These are phyloP conservation scores for Trypanosoma lewisi DNA, from an alignment of 208 protist species.

Conservation along the genomic window DNA sequence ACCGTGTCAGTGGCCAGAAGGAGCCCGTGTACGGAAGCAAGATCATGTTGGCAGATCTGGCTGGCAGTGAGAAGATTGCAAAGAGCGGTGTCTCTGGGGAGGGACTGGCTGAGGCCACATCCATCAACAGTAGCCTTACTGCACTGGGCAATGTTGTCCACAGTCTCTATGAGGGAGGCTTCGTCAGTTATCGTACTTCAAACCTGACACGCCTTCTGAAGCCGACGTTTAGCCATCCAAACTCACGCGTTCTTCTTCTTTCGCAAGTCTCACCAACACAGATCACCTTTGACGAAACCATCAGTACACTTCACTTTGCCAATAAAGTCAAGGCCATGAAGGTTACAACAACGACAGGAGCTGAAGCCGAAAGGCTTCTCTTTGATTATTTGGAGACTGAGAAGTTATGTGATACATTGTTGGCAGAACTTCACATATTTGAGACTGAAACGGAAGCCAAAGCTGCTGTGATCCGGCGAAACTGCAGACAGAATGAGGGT, in stretches of 20 bases:
- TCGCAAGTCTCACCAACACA: conserved; percentile 33
- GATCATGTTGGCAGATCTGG: conserved; percentile 78
- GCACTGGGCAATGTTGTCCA: conserved; percentile 66
- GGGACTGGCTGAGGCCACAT: conserved; percentile 28
- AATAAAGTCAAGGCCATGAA: conserved; percentile 58
- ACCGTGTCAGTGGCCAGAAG: conserved; percentile 59
- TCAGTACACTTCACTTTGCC: conserved; percentile 49
- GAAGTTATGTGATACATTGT: conserved; percentile 21
- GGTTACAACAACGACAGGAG: conserved; percentile 32
- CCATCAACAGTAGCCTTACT: conserved; percentile 76
- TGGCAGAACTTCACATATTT: conserved; percentile 50
- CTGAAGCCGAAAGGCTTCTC: conserved; percentile 30
- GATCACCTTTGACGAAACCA: conserved; percentile 39
- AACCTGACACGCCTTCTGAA: conserved; percentile 68
- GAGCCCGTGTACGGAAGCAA: conserved; percentile 81
- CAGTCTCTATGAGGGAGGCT: conserved; percentile 35
- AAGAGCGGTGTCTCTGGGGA: conserved; percentile 40
- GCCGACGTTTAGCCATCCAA: conserved; percentile 40
- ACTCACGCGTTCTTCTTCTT: conserved; percentile 49
- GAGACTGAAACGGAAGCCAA: conserved; percentile 37
- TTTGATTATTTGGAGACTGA: conserved; percentile 42
- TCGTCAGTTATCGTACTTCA: conserved; percentile 51
- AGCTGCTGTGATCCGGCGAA: conserved; percentile 51
- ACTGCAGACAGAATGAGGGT: conserved; percentile 39
- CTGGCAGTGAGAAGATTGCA: conserved; percentile 56